Base-by-base conservation (phyloP, 768 basidiomycete species). In the Boletellus ananas region DNA sequence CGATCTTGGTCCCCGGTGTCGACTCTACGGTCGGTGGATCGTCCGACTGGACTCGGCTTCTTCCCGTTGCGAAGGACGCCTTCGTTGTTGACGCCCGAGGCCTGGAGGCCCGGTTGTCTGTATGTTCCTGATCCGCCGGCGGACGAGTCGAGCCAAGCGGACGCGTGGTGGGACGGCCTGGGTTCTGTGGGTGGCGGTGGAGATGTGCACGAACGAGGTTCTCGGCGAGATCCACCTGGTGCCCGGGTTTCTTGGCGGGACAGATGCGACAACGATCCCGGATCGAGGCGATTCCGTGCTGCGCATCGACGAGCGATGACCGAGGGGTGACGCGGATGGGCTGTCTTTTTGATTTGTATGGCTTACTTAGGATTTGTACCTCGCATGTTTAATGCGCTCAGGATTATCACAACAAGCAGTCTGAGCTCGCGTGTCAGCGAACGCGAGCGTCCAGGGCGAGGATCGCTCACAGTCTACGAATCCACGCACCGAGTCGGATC, bases 241-340 rank as follows among this genome's bases (percentile, higher is more conserved):
- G n/a, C 11, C 6, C 10, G 7, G 16, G 21, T 52, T 16, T 59
- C 59, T 1, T 62, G 62, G 63, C 53, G 59, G 12, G 57, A 62
- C n/a, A 62, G 47, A 43, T 34, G 57, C 23, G 49, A 58, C 10
- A 61, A 62, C n/a, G 47, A 63, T 41, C 59, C 59, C 21, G 50
- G 57, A 8, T 62, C 59, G 25, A 50, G 52, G 20, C 52, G 52
- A 18, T 35, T 49, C 17, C 16, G 25, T 8, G 17, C 37, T 16
- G 41, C 12, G 18, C 52, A 52, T 43, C 46, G 37, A 36, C 62
- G 59, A 3, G 42, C 46, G 8, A n/a, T 34, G 52, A 58, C 54
- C 5, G 23, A 40, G 1, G 50, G 49, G 14, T 50, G 11, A 34
- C 29, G n/a, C n/a, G n/a, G n/a, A n/a, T n/a, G n/a, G n/a, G n/a